Conservation (phyloP, 2,329 filamentous ascomycete genomes). For the Diaporthe longicolla region DNA sequence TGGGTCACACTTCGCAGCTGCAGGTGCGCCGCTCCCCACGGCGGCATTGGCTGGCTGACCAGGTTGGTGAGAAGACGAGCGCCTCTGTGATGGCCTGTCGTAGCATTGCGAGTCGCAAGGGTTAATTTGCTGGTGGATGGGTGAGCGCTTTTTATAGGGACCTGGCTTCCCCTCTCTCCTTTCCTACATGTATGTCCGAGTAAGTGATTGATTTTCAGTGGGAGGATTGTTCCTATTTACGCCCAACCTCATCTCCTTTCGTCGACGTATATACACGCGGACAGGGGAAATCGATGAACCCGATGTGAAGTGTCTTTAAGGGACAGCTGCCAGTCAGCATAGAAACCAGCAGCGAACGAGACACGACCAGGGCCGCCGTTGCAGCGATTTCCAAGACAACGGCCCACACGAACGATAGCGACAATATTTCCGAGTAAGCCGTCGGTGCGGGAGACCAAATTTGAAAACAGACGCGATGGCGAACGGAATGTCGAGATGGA, state of each 20-base stretch:
- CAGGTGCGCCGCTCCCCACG: slow-evolving; percentile 37
- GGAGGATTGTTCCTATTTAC: slow-evolving; percentile 6
- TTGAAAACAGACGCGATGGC: slow-evolving; percentile 38
- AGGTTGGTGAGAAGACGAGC: slow-evolving; percentile 25
- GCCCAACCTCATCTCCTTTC: not conserved
- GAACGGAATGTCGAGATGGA: slow-evolving; percentile 26
- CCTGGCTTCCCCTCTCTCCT: slow-evolving; percentile 12
- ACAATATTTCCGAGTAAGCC: not conserved
- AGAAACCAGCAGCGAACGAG: slow-evolving; percentile 28
- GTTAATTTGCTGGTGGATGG: slow-evolving; percentile 12
- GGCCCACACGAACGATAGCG: not conserved
- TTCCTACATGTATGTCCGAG: slow-evolving; percentile 1
- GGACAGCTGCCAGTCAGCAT: slow-evolving; percentile 42
- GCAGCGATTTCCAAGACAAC: not conserved
- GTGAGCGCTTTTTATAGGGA: slow-evolving; percentile 26
- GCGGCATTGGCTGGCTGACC: slow-evolving; percentile 34
- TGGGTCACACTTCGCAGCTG: slow-evolving; percentile 40
- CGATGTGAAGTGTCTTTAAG: slow-evolving; percentile 39
- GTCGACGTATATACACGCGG: not conserved
- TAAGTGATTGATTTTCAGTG: slow-evolving; percentile 16
- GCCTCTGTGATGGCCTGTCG: slow-evolving; percentile 23
- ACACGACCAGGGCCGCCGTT: not conserved
- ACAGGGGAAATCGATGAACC: slow-evolving; percentile 1
- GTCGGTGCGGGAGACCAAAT: not conserved
- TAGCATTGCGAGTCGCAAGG: slow-evolving; percentile 24